Conservation (phyloP, 2,329 filamentous ascomycete species). For the Trichocomaceae sp. region DNA sequence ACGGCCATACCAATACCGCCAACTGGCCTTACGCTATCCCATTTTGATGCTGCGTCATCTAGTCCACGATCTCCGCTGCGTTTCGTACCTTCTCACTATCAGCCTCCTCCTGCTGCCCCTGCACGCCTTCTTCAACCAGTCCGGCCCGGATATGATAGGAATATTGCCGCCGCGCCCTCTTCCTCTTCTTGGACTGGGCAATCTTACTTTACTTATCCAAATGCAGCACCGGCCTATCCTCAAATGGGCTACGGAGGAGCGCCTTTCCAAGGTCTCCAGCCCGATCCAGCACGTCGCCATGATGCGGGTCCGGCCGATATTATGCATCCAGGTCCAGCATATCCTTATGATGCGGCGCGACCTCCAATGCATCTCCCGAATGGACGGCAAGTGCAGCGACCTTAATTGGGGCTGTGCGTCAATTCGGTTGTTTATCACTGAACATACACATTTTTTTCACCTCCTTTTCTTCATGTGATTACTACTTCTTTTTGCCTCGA, state of each 20-base stretch:
- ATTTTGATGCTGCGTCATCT: not conserved
- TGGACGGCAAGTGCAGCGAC: constrained; percentile 1
- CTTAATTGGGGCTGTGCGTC: not conserved
- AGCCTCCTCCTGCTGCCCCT: not conserved
- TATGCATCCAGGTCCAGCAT: not conserved
- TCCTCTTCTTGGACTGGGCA: constrained; percentile 3
- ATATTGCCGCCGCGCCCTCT: not conserved
- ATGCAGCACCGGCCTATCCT: not conserved
- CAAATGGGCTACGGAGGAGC: not conserved
- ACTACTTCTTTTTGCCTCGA: not conserved
- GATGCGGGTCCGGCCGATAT: not conserved
- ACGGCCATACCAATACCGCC: not conserved
- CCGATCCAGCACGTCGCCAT: not conserved
- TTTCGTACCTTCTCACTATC: constrained; percentile 1
- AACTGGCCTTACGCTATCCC: not conserved
- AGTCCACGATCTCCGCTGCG: constrained; percentile 3
- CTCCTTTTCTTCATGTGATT: not conserved
- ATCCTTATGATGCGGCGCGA: constrained; percentile 4
- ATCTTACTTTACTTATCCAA: not conserved
- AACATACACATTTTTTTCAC: not conserved
- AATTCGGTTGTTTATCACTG: not conserved
- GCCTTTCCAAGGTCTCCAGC: not conserved
- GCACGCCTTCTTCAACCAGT: constrained; percentile 1
- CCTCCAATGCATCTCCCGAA: constrained; percentile 3
- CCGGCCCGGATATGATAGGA: constrained; percentile 1